Evolutionary conservation across 768 basidiomycete genomes (phyloP), one percentile per base, ranked within the genome.

Genomic region (Psilocybe azurescens): DNA sequence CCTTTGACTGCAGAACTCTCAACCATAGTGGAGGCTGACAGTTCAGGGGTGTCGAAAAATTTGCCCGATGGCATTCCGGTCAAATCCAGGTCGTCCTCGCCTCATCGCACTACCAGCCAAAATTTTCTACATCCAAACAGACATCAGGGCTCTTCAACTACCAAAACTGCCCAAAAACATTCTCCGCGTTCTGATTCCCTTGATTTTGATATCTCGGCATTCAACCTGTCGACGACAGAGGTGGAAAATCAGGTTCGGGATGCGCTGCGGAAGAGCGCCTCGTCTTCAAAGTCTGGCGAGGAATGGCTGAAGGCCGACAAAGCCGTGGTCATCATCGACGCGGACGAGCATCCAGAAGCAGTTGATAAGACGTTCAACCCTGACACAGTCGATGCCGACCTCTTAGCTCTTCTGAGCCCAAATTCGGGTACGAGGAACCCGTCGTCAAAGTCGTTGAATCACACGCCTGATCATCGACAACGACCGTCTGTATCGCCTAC

Each of bases 21-120:
- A 7, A 91, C 88, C 10, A 93, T 93, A 59, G 78, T 91, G 9
- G 90, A 93, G 72, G 86, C 88, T 3, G 90, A 93, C 65, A 88
- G 82, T 24, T 93, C 91, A 30, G 86, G 86, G 9, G 80, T 89
- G 24, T 79, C 78, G 0, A 87, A 80, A 66, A 77, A 84, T 62
- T 65, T 85, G 36, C 83, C 66, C 11, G 56, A 58, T 7, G 24
- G 39, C 14, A 39, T 39, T 18, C 57, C 56, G 24, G 55, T 64
- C 30, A 49, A 61, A 49, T 61, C 46, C 53, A 44, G 38, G 16
- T 16, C 59, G 20, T 53, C 30, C 32, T 44, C 41, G 7, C 41
- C 41, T n/a, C n/a, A n/a, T n/a, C n/a, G n/a, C n/a, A n/a, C n/a
- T n/a, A n/a, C n/a, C n/a, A 44, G 14, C 41, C 41, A 11, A 7